Evolutionary conservation across 352 stramenopile genomes (phyloP).

Genomic region (Phytophthora vignae): DNA sequence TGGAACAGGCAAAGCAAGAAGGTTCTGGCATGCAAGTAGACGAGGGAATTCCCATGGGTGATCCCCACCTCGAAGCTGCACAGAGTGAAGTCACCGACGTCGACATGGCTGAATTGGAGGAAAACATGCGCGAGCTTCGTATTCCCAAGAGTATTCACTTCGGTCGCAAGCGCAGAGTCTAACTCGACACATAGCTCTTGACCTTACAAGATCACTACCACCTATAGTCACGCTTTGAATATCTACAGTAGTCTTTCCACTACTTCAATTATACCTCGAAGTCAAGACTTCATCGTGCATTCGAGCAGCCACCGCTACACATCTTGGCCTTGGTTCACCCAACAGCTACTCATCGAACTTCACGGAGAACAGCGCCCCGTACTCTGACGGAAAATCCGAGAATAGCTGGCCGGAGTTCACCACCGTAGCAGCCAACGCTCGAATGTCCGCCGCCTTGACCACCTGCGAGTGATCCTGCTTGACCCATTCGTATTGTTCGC

Average conservation of each 20-base stretch:
- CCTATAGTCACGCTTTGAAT: not conserved
- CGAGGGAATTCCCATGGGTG: not conserved
- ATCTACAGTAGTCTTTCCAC: not conserved
- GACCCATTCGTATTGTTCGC: constrained; percentile 13
- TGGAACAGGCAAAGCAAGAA: constrained; percentile 11
- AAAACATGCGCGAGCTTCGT: constrained; percentile 35
- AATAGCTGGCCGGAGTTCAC: constrained; percentile 8
- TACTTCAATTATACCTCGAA: not conserved
- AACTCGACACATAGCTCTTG: not conserved
- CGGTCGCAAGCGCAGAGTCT: constrained; percentile 35
- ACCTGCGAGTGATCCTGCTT: constrained; percentile 9
- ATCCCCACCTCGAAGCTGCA: not conserved
- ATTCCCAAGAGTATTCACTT: constrained; percentile 51
- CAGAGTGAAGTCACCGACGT: constrained; percentile 13
- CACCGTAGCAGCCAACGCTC: not conserved
- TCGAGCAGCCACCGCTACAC: not conserved
- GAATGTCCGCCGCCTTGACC: constrained; percentile 11
- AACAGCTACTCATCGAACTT: not conserved
- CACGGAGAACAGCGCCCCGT: not conserved
- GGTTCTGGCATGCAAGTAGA: constrained; percentile 37
- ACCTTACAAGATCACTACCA: not conserved
- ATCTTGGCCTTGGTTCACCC: not conserved
- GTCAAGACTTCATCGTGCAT: not conserved
- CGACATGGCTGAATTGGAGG: constrained; percentile 37
- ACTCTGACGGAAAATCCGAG: constrained; percentile 9